phyloP scores from a whole-genome alignment of 306 rosid species.

The Pyrus pyrifolia region DNA sequence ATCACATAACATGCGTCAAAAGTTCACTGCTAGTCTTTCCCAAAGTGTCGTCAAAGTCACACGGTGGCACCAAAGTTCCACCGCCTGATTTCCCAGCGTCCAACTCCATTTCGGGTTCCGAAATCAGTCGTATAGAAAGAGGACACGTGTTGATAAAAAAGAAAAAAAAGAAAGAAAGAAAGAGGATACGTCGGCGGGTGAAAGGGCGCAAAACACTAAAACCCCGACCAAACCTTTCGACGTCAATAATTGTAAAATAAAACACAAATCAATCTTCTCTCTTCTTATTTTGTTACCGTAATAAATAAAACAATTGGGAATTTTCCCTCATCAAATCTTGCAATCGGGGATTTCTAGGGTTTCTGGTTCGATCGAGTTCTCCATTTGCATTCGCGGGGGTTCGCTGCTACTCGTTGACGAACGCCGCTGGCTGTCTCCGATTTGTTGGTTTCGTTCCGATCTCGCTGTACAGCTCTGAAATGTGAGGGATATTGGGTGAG shows the following conservation, averaged over 20 bases:
- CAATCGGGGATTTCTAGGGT: conserved; percentile 56
- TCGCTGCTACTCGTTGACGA: not conserved
- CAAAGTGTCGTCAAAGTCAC: not conserved
- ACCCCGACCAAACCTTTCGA: not conserved
- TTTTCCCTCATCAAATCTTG: conserved; percentile 24
- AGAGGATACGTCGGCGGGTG: conserved; percentile 15
- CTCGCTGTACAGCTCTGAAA: conserved; percentile 4
- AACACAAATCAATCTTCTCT: not conserved
- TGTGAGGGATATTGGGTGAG: conserved; percentile 21
- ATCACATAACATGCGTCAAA: conserved; percentile 3
- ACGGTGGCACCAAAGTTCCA: not conserved
- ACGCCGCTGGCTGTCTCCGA: not conserved
- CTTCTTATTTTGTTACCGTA: not conserved
- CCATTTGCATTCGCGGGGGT: conserved; percentile 3
- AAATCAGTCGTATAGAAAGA: not conserved
- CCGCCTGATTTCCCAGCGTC: not conserved
- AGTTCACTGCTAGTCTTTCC: not conserved
- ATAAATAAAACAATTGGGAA: conserved; percentile 11
- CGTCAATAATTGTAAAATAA: not conserved
- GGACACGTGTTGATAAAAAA: too few species aligned
- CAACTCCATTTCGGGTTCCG: not conserved
- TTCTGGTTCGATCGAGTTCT: conserved; percentile 25
- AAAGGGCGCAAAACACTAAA: conserved; percentile 4
- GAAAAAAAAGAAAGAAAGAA: too few species aligned
- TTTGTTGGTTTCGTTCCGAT: not conserved